Evolutionary conservation across 2,329 filamentous ascomycete genomes (phyloP).

Genomic region (Neofusicoccum cordaticola): DNA sequence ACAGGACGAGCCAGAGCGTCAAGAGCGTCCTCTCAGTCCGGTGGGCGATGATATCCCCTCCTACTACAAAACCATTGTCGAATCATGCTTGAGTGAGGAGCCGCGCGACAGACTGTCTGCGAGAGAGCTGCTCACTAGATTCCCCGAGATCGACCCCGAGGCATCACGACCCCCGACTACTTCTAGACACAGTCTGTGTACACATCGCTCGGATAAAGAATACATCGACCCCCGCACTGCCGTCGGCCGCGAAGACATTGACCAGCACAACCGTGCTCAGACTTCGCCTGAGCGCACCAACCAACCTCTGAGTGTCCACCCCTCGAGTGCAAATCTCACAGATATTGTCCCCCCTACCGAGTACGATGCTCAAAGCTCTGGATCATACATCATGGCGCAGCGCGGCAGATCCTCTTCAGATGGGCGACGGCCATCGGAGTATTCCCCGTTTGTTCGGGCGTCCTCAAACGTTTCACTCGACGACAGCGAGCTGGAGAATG

Average conservation of each 20-base stretch:
- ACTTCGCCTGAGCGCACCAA: conserved; percentile 17
- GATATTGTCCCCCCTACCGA: conserved; percentile 39
- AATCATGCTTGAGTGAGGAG: conserved; percentile 70
- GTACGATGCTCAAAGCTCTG: conserved; percentile 43
- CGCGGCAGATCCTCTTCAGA: conserved; percentile 26
- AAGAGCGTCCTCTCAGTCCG: conserved; percentile 64
- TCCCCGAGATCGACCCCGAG: conserved; percentile 28
- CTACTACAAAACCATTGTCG: conserved; percentile 75
- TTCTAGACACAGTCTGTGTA: conserved; percentile 36
- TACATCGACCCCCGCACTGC: conserved; percentile 48
- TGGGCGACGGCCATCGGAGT: conserved; percentile 21
- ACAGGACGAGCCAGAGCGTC: conserved; percentile 83
- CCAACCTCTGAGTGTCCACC: background rate
- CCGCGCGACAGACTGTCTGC: conserved; percentile 74
- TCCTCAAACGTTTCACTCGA: conserved; percentile 38
- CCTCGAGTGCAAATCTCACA: conserved; percentile 25
- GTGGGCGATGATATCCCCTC: conserved; percentile 61
- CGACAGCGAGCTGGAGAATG: conserved; percentile 37
- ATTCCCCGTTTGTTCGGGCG: conserved; percentile 29
- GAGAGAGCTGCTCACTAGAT: conserved; percentile 58
- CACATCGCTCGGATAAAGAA: conserved; percentile 44
- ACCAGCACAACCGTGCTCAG: conserved; percentile 24
- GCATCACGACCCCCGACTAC: conserved; percentile 21
- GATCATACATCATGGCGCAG: conserved; percentile 42
- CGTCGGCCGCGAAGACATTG: conserved; percentile 45